phyloP scores from a whole-genome alignment of 2,329 filamentous ascomycete genomes.

The Onygenales sp. region DNA sequence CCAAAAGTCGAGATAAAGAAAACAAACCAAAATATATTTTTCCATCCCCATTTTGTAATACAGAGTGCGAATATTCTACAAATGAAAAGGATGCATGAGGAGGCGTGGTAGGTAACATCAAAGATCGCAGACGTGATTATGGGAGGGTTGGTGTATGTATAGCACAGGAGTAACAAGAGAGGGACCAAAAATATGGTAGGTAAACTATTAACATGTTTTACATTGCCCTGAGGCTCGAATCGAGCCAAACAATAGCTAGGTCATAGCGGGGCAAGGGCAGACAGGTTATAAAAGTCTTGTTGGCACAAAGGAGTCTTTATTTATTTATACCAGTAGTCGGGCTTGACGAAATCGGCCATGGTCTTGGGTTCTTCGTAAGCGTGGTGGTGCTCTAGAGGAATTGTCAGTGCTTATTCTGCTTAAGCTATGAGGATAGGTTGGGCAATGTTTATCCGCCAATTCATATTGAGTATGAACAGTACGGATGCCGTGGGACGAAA shows the following conservation, averaged over 20 bases:
- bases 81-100: neutral
- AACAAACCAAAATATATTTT: neutral
- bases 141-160: too few relatives aligned
- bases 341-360: conserved; percentile 91
- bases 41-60: neutral
- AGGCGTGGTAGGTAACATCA: neutral
- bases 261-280: neutral
- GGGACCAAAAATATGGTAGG: neutral
- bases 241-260: too few relatives aligned
- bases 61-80: conserved; percentile 1
- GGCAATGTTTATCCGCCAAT: neutral
- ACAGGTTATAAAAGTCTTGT: neutral
- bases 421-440: neutral
- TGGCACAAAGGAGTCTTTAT: conserved; percentile 10
- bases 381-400: conserved; percentile 31
- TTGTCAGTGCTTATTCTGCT: conserved; percentile 4
- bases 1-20: neutral
- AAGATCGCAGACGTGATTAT: too few relatives aligned
- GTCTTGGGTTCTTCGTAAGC: conserved; percentile 74
- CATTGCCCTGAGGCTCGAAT: neutral
- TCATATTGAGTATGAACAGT: neutral
- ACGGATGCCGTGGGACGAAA: neutral
- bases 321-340: conserved; percentile 73
- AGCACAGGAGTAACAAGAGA: conserved; percentile 1
- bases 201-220: neutral